phyloP scores from a whole-genome alignment of 768 basidiomycete species.

The Russula lepida region DNA sequence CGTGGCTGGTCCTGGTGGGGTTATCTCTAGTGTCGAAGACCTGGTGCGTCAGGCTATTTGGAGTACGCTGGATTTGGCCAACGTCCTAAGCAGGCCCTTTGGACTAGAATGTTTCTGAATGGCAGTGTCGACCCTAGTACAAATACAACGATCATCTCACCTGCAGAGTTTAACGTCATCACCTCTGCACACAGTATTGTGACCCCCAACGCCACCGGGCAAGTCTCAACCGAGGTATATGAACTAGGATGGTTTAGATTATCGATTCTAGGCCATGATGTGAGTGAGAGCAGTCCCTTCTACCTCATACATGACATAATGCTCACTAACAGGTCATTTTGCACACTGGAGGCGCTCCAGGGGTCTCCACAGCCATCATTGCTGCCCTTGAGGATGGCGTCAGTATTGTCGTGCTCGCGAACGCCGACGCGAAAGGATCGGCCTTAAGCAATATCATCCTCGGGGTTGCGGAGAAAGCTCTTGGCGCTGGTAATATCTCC shows the following conservation, averaged over 20 bases:
- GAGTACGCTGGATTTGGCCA: not conserved
- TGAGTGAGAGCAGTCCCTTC: slow-evolving; percentile 18
- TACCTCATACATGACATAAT: not conserved
- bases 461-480: not conserved
- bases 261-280: slow-evolving; percentile 36
- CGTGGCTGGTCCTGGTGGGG: slow-evolving; percentile 34
- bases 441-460: not conserved
- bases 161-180: slow-evolving; percentile 24
- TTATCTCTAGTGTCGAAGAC: slow-evolving; percentile 38
- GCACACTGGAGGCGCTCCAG: slow-evolving; percentile 28
- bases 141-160: slow-evolving; percentile 30
- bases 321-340: slow-evolving; percentile 28
- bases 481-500: too few species aligned
- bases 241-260: slow-evolving; percentile 37
- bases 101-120: slow-evolving; percentile 33
- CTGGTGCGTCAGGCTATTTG: slow-evolving; percentile 29
- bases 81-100: slow-evolving; percentile 29
- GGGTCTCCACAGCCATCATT: slow-evolving; percentile 27
- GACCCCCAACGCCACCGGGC: slow-evolving; percentile 2
- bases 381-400: slow-evolving; percentile 32
- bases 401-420: slow-evolving; percentile 27
- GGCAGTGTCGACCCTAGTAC: slow-evolving; percentile 27
- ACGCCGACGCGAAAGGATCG: slow-evolving; percentile 16
- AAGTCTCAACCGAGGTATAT: slow-evolving; percentile 28
- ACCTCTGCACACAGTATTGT: slow-evolving; percentile 29